A percentile compares a stretch with the other conserved stretches of the same genome.
Conservation (phyloP, 768 basidiomycete species). For the Trametes gibbosa region DNA sequence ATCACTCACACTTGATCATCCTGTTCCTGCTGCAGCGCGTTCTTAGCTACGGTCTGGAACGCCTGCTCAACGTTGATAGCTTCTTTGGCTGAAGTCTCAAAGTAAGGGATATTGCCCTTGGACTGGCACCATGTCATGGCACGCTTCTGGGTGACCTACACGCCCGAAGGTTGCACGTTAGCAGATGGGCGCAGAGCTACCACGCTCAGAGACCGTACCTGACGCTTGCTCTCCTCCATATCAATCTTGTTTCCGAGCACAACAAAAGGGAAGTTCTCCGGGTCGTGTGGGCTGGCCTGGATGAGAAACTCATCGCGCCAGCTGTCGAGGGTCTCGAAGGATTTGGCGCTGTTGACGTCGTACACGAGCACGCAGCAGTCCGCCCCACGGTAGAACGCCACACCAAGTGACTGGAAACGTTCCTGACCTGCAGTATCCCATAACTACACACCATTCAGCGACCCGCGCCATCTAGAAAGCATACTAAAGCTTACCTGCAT, state of each 20-base stretch:
- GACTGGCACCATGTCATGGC: slow-evolving; percentile 99
- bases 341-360: slow-evolving; percentile 98
- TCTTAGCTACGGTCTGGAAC: slow-evolving; percentile 99
- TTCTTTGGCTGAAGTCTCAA: slow-evolving; percentile 99
- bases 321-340: slow-evolving; percentile 97
- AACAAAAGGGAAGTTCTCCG: slow-evolving; percentile 99
- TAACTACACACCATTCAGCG: slow-evolving; percentile 48
- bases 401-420: slow-evolving; percentile 98
- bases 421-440: slow-evolving; percentile 99
- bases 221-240: slow-evolving; percentile 96
- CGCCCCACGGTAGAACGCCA: slow-evolving; percentile 98
- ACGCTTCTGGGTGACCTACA: slow-evolving; percentile 95
- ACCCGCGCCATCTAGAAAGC: not conserved
- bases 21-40: slow-evolving; percentile 94
- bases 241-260: slow-evolving; percentile 99
- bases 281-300: slow-evolving; percentile 97
- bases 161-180: not conserved
- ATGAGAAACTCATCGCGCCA: slow-evolving; percentile 99
- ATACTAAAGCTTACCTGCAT: slow-evolving; percentile 81
- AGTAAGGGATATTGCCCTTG: slow-evolving; percentile 99
- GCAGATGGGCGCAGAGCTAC: not conserved
- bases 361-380: slow-evolving; percentile 99
- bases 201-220: slow-evolving; percentile 49
- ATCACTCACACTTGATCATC: slow-evolving; percentile 85
- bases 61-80: slow-evolving; percentile 99